Percentiles rank a stretch among this genome's conserved stretches.
These are phyloP conservation scores for Russula griseocarnosa DNA, from an alignment of 768 basidiomycete genomes.

Conservation along the genomic window DNA sequence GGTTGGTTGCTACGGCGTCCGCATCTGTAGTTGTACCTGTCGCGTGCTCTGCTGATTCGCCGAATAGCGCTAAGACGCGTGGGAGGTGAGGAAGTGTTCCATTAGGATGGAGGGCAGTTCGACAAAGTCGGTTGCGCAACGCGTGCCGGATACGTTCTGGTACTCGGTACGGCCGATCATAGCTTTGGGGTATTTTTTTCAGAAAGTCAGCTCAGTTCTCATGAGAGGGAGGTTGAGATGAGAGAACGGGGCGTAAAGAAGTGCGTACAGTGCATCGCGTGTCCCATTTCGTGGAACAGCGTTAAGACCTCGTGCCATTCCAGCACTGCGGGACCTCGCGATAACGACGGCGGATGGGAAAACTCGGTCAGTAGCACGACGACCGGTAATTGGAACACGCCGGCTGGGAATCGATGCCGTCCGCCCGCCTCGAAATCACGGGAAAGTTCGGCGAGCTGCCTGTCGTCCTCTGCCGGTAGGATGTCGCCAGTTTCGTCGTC, in stretches of 20 bases:
- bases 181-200: slow-evolving; percentile 50
- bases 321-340: slow-evolving; percentile 66
- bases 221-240: slow-evolving; percentile 9
- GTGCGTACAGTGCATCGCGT: slow-evolving; percentile 95
- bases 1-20: slow-evolving; percentile 53
- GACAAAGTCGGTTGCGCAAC: slow-evolving; percentile 97
- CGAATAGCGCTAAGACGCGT: slow-evolving; percentile 75
- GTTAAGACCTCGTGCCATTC: slow-evolving; percentile 94
- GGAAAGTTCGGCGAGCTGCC: slow-evolving; percentile 40
- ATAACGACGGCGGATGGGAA: slow-evolving; percentile 48
- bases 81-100: slow-evolving; percentile 96
- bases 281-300: slow-evolving; percentile 98
- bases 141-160: slow-evolving; percentile 96
- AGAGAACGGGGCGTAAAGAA: background rate
- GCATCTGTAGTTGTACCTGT: slow-evolving; percentile 34
- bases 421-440: slow-evolving; percentile 61
- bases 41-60: slow-evolving; percentile 39
- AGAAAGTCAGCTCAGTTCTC: background rate
- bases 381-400: slow-evolving; percentile 82
- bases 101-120: slow-evolving; percentile 97
- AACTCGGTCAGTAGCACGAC: slow-evolving; percentile 93
- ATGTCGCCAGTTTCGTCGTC: slow-evolving; percentile 77
- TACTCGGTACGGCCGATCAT: slow-evolving; percentile 98
- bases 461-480: slow-evolving; percentile 38
- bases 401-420: slow-evolving; percentile 55